phyloP scores from a whole-genome alignment of 192 early-diverging fungal species.

The Haplosporangium gracile region DNA sequence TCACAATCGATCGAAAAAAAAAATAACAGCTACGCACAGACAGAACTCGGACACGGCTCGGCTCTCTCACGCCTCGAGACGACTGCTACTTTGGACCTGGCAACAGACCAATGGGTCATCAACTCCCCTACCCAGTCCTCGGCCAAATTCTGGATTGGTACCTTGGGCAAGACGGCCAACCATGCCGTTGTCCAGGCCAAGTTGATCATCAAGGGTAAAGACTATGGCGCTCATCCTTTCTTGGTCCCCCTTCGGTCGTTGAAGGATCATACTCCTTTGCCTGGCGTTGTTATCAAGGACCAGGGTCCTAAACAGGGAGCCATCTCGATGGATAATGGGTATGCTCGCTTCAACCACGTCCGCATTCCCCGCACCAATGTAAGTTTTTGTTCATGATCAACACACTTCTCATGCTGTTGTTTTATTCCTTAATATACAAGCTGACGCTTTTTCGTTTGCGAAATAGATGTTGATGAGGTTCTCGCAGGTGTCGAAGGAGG shows the following conservation, averaged over 20 bases:
- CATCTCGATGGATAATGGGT: conserved; percentile 89
- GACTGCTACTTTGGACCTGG: conserved; percentile 82
- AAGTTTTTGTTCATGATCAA: not conserved
- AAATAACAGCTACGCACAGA: conserved; percentile 69
- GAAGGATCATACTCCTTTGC: conserved; percentile 76
- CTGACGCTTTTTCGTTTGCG: not conserved
- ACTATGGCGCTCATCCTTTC: conserved; percentile 84
- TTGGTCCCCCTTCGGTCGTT: conserved; percentile 85
- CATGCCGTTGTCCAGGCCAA: conserved; percentile 90
- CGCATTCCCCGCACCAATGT: conserved; percentile 86
- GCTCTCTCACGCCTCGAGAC: conserved; percentile 93
- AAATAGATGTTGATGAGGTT: conserved; percentile 91
- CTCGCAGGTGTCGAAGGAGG: conserved; percentile 79
- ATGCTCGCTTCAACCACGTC: conserved; percentile 82
- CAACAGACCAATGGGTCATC: conserved; percentile 88
- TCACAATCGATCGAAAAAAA: conserved; percentile 76
- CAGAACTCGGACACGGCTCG: conserved; percentile 76
- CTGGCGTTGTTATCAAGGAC: conserved; percentile 84
- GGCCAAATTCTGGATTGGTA: conserved; percentile 92
- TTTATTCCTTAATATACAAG: not conserved
- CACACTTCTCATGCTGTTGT: not conserved
- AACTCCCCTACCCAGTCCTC: conserved; percentile 84
- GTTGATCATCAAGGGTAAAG: conserved; percentile 80
- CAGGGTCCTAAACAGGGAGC: conserved; percentile 91
- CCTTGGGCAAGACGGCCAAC: conserved; percentile 80